Conservation (phyloP, 768 basidiomycete species). For the Serendipita sp. region DNA sequence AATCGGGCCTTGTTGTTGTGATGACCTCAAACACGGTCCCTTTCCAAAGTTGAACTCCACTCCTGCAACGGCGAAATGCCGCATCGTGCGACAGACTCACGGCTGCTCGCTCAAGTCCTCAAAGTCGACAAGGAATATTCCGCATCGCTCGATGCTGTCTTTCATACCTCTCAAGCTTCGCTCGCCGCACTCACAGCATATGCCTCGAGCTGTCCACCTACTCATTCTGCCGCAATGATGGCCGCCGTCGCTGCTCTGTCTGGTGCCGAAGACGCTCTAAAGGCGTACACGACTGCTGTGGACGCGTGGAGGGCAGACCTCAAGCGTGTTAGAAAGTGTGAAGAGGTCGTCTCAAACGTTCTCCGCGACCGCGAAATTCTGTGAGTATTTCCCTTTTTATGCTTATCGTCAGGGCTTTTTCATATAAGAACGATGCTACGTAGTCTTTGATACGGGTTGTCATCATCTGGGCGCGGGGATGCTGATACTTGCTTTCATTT, state of each 20-base stretch:
- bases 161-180: slow-evolving; percentile 44
- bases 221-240: slow-evolving; percentile 33
- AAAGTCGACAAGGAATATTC: slow-evolving; percentile 56
- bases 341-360: slow-evolving; percentile 57
- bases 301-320: slow-evolving; percentile 53
- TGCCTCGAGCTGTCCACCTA: slow-evolving; percentile 47
- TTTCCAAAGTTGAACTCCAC: neutral
- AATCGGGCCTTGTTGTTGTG: no score
- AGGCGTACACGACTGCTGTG: slow-evolving; percentile 40
- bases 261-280: slow-evolving; percentile 52
- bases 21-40: neutral
- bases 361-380: slow-evolving; percentile 67
- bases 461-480: neutral
- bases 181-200: slow-evolving; percentile 56
- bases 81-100: slow-evolving; percentile 55
- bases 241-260: slow-evolving; percentile 43
- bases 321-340: slow-evolving; percentile 41
- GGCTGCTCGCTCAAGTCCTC: slow-evolving; percentile 52
- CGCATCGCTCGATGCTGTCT: slow-evolving; percentile 39
- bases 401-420: neutral
- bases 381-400: slow-evolving; percentile 28
- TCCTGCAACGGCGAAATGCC: slow-evolving; percentile 34
- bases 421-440: neutral
- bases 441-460: neutral
- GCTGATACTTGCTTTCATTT: neutral